Conservation (phyloP, 148 eudicot species). For the Linanthus parryae region DNA sequence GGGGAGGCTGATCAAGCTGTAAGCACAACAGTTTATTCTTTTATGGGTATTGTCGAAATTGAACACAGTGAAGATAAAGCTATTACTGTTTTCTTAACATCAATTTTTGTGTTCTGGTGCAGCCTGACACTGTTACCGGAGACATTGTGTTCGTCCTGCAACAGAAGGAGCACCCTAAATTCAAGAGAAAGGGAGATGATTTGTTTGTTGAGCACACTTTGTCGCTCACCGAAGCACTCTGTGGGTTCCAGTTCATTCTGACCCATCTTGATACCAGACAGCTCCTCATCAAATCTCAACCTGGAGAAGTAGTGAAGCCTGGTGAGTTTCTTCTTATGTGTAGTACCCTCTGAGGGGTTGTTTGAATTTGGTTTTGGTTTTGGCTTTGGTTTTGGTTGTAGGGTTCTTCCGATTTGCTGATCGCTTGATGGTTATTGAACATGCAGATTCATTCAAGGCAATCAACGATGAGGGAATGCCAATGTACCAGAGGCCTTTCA, state of each 20-base stretch:
- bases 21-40: conserved; percentile 6
- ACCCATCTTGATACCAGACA: conserved; percentile 46
- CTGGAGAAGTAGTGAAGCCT: conserved; percentile 53
- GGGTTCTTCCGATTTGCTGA: no score
- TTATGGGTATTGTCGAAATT: no score
- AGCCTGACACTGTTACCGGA: conserved; percentile 51
- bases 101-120: conserved; percentile 11
- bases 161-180: conserved; percentile 45
- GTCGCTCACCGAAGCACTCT: conserved; percentile 41
- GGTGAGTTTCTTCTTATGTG: conserved; percentile 16
- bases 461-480: conserved; percentile 52
- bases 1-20: conserved; percentile 56
- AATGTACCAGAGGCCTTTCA: conserved; percentile 41
- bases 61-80: no score
- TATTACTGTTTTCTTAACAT: not conserved
- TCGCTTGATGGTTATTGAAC: no score
- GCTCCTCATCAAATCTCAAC: conserved; percentile 45
- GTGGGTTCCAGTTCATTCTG: conserved; percentile 45
- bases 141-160: conserved; percentile 46
- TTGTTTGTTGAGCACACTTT: conserved; percentile 43
- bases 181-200: conserved; percentile 53
- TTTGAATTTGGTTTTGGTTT: no score
- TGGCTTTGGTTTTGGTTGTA: no score
- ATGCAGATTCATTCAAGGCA: conserved; percentile 48
- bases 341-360: no score